Evolutionary conservation across 306 rosid species (phyloP).

Genomic region (Betula pendula): DNA sequence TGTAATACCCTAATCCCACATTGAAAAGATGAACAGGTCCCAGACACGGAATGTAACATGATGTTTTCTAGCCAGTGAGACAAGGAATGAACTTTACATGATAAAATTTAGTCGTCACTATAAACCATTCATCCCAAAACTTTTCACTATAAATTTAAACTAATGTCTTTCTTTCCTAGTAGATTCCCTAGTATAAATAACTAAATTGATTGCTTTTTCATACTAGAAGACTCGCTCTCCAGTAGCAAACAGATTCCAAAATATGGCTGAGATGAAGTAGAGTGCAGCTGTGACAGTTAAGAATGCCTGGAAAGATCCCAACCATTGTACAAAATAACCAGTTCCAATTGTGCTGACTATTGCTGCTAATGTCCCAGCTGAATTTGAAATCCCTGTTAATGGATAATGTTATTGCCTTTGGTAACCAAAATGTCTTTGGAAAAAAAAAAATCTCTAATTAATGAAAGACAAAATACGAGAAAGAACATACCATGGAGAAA

Average conservation of each 20-base stretch:
- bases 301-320: conserved; percentile 91
- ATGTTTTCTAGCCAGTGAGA: not conserved
- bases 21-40: no score
- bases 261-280: conserved; percentile 65
- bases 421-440: not conserved
- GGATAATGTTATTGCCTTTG: not conserved
- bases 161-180: not conserved
- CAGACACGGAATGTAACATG: not conserved
- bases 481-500: conserved; percentile 72
- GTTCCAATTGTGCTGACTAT: conserved; percentile 93
- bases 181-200: not conserved
- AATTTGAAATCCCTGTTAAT: conserved; percentile 74
- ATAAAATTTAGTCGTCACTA: not conserved
- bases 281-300: conserved; percentile 70
- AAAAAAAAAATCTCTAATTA: no score
- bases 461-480: not conserved
- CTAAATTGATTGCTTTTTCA: not conserved
- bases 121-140: not conserved
- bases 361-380: conserved; percentile 89
- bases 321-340: conserved; percentile 88
- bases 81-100: not conserved
- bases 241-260: conserved; percentile 82
- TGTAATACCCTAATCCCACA: no score
- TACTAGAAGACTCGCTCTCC: conserved; percentile 71
- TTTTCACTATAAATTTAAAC: not conserved